phyloP scores from a whole-genome alignment of 1,284 basidiomycete species.

The Austroboletus novae-zelandiae region DNA sequence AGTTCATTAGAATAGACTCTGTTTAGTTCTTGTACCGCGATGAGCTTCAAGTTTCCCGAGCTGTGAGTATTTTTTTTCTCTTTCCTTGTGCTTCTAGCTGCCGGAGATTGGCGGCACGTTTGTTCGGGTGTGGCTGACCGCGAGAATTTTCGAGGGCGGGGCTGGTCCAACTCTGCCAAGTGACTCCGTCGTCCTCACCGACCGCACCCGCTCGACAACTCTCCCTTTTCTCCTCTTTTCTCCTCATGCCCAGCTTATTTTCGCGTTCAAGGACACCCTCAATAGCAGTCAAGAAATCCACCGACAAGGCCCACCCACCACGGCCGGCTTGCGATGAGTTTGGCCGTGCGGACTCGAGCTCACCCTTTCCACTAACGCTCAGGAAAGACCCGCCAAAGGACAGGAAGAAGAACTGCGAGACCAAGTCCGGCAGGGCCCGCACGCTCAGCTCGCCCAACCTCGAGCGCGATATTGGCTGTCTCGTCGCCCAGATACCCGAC shows the following conservation, averaged over 20 bases:
- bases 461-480: conserved; percentile 34
- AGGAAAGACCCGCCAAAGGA: conserved; percentile 48
- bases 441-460: conserved; percentile 37
- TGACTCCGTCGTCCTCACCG: not conserved
- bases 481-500: conserved; percentile 49
- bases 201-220: conserved; percentile 1
- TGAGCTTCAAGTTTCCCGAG: not conserved
- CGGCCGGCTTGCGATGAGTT: conserved; percentile 56
- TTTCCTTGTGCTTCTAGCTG: not conserved
- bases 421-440: conserved; percentile 35
- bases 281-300: conserved; percentile 40
- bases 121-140: not conserved
- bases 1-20: not conserved
- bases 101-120: not conserved
- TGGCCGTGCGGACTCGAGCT: conserved; percentile 45
- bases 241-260: conserved; percentile 53
- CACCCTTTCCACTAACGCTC: conserved; percentile 16
- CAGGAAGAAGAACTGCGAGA: conserved; percentile 52
- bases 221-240: not conserved
- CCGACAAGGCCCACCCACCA: conserved; percentile 10
- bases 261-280: conserved; percentile 54
- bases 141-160: not conserved
- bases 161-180: not conserved
- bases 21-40: not conserved
- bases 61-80: not conserved